Evolutionary conservation across 2,329 filamentous ascomycete species (phyloP).

Genomic region (Aspergillus sp.): DNA sequence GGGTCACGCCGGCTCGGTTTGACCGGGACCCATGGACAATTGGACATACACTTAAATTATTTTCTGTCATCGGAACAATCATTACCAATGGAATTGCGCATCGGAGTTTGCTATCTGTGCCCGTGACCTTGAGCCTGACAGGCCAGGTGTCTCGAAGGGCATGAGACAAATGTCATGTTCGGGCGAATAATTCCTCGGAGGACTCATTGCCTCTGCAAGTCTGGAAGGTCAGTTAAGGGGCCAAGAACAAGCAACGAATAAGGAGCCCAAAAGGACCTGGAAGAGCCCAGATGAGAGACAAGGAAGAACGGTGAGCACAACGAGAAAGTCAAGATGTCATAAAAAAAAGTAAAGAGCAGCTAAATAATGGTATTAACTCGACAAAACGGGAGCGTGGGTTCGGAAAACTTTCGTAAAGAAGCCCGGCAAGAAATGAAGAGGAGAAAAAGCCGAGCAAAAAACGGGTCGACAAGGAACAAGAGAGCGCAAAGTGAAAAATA

Average conservation of each 20-base stretch:
- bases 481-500: not conserved
- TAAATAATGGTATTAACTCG: not conserved
- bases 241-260: not conserved
- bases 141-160: constrained; percentile 12
- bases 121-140: constrained; percentile 6
- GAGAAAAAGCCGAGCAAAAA: constrained; percentile 3
- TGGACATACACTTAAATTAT: not conserved
- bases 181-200: constrained; percentile 15
- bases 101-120: not conserved
- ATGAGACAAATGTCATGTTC: constrained; percentile 12
- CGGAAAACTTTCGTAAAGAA: constrained; percentile 5
- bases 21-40: not conserved
- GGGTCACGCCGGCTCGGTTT: constrained; percentile 3
- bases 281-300: constrained; percentile 4
- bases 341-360: constrained; percentile 10
- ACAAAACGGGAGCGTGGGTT: constrained; percentile 4
- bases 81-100: not conserved
- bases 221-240: constrained; percentile 9
- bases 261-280: constrained; percentile 3
- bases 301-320: not conserved
- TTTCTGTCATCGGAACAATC: not conserved
- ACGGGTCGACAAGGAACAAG: constrained; percentile 3
- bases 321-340: not conserved
- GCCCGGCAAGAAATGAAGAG: not conserved
- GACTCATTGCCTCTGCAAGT: constrained; percentile 10